Evolutionary conservation across 2,329 filamentous ascomycete genomes (phyloP), one percentile per base, ranked within the genome.

Genomic region (Alternaria tenuissima): DNA sequence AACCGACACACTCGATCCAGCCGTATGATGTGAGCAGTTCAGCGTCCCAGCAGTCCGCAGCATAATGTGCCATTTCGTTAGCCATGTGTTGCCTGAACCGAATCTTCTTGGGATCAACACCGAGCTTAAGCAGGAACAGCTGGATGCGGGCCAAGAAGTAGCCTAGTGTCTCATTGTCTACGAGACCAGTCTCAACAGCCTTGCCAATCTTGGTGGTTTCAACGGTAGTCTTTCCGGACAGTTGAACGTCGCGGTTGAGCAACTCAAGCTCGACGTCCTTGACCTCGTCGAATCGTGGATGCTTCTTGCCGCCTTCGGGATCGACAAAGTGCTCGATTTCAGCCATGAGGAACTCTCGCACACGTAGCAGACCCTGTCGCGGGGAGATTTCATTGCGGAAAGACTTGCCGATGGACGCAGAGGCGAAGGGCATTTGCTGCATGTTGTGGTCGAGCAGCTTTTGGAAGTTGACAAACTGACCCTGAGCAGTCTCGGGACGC

Each of bases 311-410:
- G 76, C 93, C 89, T 74, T 95, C 86, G 11, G 95, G 95, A 74
- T 99, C 95, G 68, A 99, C 95, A 76, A 92, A 99, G 80, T 99
- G 95, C 83, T 99, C 95, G 71, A 99, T 97, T 82, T 99, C 95
- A 24, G 94, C 95, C 95, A 99, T 98, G 72, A 97, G 82, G 82
- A 99, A 98, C 80, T 99, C 95, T 72, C 95, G 92, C 43, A 99
- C 95, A 71, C 95, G 91, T 59, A 99, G 83, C 41, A 99, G 88
- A 81, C 95, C 95, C 65, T 92, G 88, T 57, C 95, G 88, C 9
- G 95, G 95, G 0, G 95, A 97, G 71, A 99, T 97, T 78, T 99
- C 95, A 78, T 99, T 99, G 73, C 95, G 89, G 87, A 97, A 98
- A 2, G 94, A 97, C 82, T 97, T 97, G 81, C 95, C 95, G 77